A percentile compares a stretch with the other conserved stretches of the same genome.
Conservation (phyloP, 1,139 yeast species). For the Geotrichum macrosporum region DNA sequence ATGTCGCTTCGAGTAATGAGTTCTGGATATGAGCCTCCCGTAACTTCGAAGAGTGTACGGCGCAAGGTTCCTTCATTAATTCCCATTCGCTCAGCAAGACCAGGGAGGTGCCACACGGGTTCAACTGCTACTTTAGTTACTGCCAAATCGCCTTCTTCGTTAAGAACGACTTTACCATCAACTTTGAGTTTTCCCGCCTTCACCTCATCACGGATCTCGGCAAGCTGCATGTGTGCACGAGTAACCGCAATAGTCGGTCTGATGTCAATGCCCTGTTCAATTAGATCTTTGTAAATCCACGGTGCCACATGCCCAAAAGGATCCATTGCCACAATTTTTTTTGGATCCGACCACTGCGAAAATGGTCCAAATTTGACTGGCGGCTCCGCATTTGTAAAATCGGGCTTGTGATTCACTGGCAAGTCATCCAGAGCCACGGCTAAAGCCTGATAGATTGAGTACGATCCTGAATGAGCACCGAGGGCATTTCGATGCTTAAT, state of each 20-base stretch:
- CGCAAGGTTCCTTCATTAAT: conserved; percentile 53
- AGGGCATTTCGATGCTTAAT: conserved; percentile 47
- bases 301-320: conserved; percentile 62
- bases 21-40: conserved; percentile 64
- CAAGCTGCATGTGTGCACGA: conserved; percentile 55
- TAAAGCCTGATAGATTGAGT: conserved; percentile 56
- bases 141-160: conserved; percentile 53
- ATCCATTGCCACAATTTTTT: conserved; percentile 57
- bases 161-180: conserved; percentile 55
- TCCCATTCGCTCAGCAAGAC: conserved; percentile 56
- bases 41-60: conserved; percentile 55
- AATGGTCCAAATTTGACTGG: conserved; percentile 51
- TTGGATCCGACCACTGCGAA: conserved; percentile 50
- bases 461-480: conserved; percentile 61
- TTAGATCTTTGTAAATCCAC: conserved; percentile 46
- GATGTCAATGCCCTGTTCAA: conserved; percentile 46
- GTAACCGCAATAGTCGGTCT: conserved; percentile 61
- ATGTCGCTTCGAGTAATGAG: conserved; percentile 59
- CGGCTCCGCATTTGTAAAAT: conserved; percentile 59
- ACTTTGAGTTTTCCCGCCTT: conserved; percentile 47
- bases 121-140: conserved; percentile 61
- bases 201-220: conserved; percentile 54
- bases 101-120: conserved; percentile 64
- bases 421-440: conserved; percentile 55
- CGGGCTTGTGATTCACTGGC: conserved; percentile 49